These are phyloP conservation scores for Coffea humblotiana DNA, from an alignment of 305 asterid genomes.

Conservation along the genomic window DNA sequence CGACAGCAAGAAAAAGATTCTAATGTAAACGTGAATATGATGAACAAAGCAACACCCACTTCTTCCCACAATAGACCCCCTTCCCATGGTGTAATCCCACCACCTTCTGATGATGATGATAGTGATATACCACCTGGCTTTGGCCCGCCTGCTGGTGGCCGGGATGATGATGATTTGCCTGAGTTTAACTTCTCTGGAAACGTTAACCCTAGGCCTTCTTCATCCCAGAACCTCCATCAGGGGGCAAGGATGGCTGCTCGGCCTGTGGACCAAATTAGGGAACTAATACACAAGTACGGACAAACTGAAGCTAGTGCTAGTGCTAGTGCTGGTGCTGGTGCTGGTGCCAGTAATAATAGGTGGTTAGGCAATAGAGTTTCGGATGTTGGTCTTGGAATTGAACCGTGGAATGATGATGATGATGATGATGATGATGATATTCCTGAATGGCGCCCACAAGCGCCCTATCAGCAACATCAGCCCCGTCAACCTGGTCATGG, in stretches of 20 bases:
- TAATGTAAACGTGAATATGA: constrained; percentile 43
- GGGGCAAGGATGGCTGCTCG: constrained; percentile 29
- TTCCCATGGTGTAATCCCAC: constrained; percentile 17
- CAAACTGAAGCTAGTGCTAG: constrained; percentile 41
- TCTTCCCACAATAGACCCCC: constrained; percentile 1
- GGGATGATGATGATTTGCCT: constrained; percentile 82
- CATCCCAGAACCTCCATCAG: constrained; percentile 28
- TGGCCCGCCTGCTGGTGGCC: constrained; percentile 46
- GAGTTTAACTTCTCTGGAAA: constrained; percentile 70
- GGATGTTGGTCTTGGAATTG: constrained; percentile 43
- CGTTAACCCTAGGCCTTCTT: constrained; percentile 26
- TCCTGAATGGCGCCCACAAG: constrained; percentile 90
- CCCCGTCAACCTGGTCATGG: constrained; percentile 21
- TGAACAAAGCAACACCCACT: constrained; percentile 27
- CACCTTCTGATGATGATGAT: constrained; percentile 49
- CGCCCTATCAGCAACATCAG: constrained; percentile 30
- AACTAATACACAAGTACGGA: constrained; percentile 84
- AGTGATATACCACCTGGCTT: constrained; percentile 92
- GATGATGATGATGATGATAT: constrained; percentile 87
- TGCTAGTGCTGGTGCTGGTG: constrained; percentile 1
- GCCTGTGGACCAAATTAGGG: constrained; percentile 76
- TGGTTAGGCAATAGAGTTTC: constrained; percentile 22
- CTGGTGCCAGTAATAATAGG: background rate
- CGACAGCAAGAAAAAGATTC: constrained; percentile 51
- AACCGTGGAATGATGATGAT: constrained; percentile 81